Base-by-base conservation (phyloP, 2,329 filamentous ascomycete species). In the Rhytidhysteron rufulum region DNA sequence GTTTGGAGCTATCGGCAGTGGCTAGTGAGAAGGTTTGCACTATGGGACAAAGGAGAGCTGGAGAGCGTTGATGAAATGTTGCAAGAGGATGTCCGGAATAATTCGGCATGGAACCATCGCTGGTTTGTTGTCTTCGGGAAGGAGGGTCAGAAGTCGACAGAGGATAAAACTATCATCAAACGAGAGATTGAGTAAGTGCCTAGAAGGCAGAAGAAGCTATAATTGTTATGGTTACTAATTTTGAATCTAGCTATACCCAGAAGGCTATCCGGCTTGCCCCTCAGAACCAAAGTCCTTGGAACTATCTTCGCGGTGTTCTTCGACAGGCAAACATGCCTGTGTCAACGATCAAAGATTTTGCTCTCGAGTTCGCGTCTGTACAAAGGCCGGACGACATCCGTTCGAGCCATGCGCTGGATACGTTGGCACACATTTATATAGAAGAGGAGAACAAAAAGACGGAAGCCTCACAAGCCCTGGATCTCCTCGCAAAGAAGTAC, bases 91-190 rank as follows among this genome's bases (percentile, higher is more conserved):
- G 82, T 97, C 44, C 79, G 90, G 57, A 98, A 98, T 71, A 98
- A 98, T 66, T 93, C 86, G 32, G 93, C 91, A 13, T 98, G 93
- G 93, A 94, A 91, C 50, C 91, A 98, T 72, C 83, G 93, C 37
- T 97, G 93, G 74, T 95, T 91, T 64, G 64, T 97, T n/a, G 81
- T 91, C 15, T 95, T 96, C 77, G 78, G 62, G 72, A 77, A 72
- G 9, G 61, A 62, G 24, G 55, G 65, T 18, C 68, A 67, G 20
- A 57, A 65, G 42, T 63, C 48, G 48, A 64, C 51, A 44, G 65
- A 43, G 57, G 69, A 49, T 48, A 69, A 74, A 19, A 75, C 75
- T 1, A 65, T 88, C 6, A 68, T 93, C 32, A 79, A 89, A 47
- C 73, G 85, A 24, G 93, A 98, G 70, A 66, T 95, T 29, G 70